Conservation (phyloP, 169 alveolate species). For the Plasmodium ovale region DNA sequence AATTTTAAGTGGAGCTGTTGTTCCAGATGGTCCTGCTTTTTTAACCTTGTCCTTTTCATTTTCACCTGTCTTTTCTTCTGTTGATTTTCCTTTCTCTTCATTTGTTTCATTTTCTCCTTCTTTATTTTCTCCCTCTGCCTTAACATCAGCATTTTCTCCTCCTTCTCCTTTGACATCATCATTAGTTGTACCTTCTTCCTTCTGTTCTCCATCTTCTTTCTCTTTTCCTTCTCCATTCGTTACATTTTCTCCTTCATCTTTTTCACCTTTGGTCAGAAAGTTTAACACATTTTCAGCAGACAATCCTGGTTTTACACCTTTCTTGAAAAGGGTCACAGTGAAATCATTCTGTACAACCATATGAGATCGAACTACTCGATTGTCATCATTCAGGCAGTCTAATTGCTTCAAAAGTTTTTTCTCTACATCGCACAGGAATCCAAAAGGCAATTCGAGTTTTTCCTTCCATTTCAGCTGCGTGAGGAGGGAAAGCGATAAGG, state of each 20-base stretch:
- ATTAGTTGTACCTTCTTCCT: not conserved
- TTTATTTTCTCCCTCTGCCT: not conserved
- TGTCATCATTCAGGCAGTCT: slow-evolving; percentile 77
- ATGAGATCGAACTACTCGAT: slow-evolving; percentile 77
- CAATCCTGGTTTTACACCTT: slow-evolving; percentile 80
- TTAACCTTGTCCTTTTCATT: not conserved
- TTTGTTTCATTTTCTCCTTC: not conserved
- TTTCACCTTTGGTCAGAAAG: slow-evolving; percentile 43
- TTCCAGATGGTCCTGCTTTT: not conserved
- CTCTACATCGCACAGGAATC: slow-evolving; percentile 78
- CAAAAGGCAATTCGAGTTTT: slow-evolving; percentile 76
- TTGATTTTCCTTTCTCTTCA: not conserved
- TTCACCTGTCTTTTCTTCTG: not conserved
- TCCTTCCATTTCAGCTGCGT: slow-evolving; percentile 78
- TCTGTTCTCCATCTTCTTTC: not conserved
- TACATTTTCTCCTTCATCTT: slow-evolving; percentile 1
- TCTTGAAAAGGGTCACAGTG: slow-evolving; percentile 76
- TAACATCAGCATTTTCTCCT: not conserved
- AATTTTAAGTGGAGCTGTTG: too few species aligned
- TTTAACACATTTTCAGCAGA: slow-evolving; percentile 22
- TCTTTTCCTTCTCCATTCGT: not conserved
- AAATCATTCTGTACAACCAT: slow-evolving; percentile 77
- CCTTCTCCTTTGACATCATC: not conserved
- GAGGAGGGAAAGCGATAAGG: not conserved
- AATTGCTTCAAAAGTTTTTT: slow-evolving; percentile 76